Evolutionary conservation across 768 basidiomycete genomes (phyloP).

Genomic region (Galerina sulciceps): DNA sequence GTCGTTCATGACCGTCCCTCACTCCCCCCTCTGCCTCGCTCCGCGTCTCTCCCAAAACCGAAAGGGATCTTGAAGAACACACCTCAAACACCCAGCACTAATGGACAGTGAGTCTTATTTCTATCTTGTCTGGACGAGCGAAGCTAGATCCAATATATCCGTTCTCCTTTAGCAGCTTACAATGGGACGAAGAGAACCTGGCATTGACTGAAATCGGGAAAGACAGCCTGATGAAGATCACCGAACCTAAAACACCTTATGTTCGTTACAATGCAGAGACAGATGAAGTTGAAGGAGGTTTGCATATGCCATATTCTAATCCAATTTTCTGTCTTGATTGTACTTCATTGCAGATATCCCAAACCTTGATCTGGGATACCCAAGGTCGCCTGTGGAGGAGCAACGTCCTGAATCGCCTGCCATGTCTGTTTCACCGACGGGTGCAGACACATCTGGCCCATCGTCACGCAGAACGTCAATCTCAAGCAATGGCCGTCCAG

Average conservation of each 20-base stretch:
- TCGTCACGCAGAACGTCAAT: constrained; percentile 79
- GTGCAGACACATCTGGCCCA: constrained; percentile 63
- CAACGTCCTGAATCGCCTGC: constrained; percentile 29
- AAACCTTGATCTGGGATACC: constrained; percentile 62
- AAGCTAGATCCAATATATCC: constrained; percentile 7
- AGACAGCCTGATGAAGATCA: constrained; percentile 98
- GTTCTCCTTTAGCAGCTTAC: constrained; percentile 59
- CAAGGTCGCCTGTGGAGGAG: constrained; percentile 36
- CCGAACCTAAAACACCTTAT: constrained; percentile 96
- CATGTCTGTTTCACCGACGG: constrained; percentile 58
- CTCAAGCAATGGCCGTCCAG: constrained; percentile 62
- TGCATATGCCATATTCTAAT: constrained; percentile 17
- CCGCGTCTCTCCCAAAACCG: constrained; percentile 71
- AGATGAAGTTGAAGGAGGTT: constrained; percentile 86
- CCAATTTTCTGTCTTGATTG: not conserved
- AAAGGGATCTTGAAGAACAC: constrained; percentile 92
- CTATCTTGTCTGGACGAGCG: not conserved
- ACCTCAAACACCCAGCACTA: constrained; percentile 45
- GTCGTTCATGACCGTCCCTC: constrained; percentile 44
- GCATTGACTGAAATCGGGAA: constrained; percentile 92
- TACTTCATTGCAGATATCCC: constrained; percentile 71
- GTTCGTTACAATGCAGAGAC: constrained; percentile 89
- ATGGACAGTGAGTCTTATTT: constrained; percentile 50
- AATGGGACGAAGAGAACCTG: constrained; percentile 96
- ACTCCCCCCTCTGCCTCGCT: constrained; percentile 59